phyloP scores from a whole-genome alignment of 345 rosid species.

The Psidium guajava region DNA sequence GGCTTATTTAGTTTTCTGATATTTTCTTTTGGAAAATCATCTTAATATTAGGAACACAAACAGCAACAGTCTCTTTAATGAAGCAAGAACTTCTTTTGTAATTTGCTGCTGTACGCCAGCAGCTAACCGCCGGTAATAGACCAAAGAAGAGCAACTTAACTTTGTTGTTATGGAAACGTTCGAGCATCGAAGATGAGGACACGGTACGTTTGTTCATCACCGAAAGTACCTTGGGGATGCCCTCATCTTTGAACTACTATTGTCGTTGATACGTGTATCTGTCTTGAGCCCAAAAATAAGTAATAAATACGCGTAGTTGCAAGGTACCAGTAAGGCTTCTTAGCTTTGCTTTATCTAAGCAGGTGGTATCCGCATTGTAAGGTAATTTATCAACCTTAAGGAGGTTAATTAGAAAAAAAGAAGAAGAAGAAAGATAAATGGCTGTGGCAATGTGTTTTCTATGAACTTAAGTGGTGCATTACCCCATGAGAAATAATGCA shows the following conservation, averaged over 20 bases:
- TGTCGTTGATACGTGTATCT: background rate
- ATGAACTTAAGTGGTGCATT: background rate
- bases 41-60: background rate
- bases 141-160: background rate
- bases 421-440: background rate
- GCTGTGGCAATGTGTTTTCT: background rate
- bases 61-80: background rate
- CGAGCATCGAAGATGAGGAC: background rate
- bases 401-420: background rate
- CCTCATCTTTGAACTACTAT: background rate
- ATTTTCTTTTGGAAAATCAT: background rate
- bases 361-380: background rate
- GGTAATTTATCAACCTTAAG: background rate
- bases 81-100: background rate
- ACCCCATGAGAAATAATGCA: background rate
- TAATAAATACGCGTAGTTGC: background rate
- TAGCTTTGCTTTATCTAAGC: background rate
- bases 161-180: background rate
- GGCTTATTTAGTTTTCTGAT: background rate
- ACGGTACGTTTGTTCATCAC: background rate
- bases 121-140: background rate
- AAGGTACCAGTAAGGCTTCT: background rate
- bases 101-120: background rate
- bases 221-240: background rate
- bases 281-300: background rate